Conservation (phyloP, 306 rosid genomes). For the Begonia loranthoides region DNA sequence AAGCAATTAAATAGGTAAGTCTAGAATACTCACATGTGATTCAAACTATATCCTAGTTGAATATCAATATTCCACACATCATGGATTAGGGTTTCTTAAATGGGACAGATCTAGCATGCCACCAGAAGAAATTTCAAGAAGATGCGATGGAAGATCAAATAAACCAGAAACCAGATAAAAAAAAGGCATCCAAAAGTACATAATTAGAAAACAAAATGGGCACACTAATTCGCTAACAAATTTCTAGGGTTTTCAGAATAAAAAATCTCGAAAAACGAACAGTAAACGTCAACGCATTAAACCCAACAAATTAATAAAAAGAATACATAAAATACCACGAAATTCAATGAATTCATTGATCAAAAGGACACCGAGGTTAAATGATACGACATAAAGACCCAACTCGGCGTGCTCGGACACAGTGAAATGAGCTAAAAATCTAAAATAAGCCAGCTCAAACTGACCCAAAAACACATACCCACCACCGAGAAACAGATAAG, state of each 20-base stretch:
- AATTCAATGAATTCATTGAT: not conserved
- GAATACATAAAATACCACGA: slow-evolving; percentile 1
- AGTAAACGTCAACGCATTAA: not conserved
- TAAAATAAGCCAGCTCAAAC: slow-evolving; percentile 2
- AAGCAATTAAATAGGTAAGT: no score
- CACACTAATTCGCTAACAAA: not conserved
- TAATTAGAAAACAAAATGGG: not conserved
- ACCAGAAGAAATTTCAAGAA: no score
- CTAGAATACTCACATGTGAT: no score
- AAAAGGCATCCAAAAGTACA: not conserved
- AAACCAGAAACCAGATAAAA: not conserved
- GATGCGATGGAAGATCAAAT: no score
- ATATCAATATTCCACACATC: no score
- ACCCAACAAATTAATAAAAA: slow-evolving; percentile 2
- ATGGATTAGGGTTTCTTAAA: no score
- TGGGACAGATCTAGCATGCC: no score
- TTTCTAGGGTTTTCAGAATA: slow-evolving; percentile 11
- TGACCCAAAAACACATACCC: not conserved
- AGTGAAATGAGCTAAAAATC: not conserved
- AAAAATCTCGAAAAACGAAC: slow-evolving; percentile 6
- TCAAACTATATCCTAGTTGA: no score
- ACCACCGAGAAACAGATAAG: not conserved
- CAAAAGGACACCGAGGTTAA: not conserved
- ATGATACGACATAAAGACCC: not conserved
- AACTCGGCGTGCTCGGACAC: not conserved